These are phyloP conservation scores for Earliella scabrosa DNA, from an alignment of 1,284 basidiomycete genomes.

Conservation along the genomic window DNA sequence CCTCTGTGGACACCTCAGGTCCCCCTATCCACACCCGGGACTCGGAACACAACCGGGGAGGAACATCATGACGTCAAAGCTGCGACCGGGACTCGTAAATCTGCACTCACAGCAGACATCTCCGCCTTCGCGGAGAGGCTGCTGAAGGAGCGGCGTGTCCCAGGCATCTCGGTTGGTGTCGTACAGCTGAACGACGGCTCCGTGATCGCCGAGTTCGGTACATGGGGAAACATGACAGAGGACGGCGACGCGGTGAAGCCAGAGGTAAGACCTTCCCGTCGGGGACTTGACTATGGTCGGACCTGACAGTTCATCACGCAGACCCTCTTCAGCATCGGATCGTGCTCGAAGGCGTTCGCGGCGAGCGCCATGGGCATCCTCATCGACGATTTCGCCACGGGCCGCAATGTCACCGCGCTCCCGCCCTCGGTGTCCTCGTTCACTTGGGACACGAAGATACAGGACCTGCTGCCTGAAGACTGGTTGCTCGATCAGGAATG, in stretches of 20 bases:
- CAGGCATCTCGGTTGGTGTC: slow-evolving; percentile 2
- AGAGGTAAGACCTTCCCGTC: background rate
- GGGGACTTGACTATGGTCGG: background rate
- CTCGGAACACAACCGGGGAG: no score
- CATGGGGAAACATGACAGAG: slow-evolving; percentile 9
- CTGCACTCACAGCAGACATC: slow-evolving; percentile 5
- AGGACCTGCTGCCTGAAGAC: slow-evolving; percentile 36
- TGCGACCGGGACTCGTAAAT: no score
- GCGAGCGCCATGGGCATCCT: slow-evolving; percentile 41
- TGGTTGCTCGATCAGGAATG: slow-evolving; percentile 40
- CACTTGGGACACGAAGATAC: slow-evolving; percentile 38
- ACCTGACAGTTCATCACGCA: slow-evolving; percentile 6
- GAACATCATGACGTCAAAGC: no score
- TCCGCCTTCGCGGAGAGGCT: background rate
- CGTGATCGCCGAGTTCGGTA: background rate
- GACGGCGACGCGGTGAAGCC: background rate
- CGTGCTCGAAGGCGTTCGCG: slow-evolving; percentile 43
- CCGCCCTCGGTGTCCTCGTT: slow-evolving; percentile 34
- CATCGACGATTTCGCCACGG: slow-evolving; percentile 39
- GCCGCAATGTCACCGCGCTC: slow-evolving; percentile 39
- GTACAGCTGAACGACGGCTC: background rate
- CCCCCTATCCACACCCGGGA: no score
- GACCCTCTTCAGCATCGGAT: slow-evolving; percentile 42
- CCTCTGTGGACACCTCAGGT: no score
- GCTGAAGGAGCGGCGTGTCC: background rate